Percentiles rank a stretch among this genome's conserved stretches.
Conservation (phyloP, 176 grass and related monocot species). For the Themeda triandra region DNA sequence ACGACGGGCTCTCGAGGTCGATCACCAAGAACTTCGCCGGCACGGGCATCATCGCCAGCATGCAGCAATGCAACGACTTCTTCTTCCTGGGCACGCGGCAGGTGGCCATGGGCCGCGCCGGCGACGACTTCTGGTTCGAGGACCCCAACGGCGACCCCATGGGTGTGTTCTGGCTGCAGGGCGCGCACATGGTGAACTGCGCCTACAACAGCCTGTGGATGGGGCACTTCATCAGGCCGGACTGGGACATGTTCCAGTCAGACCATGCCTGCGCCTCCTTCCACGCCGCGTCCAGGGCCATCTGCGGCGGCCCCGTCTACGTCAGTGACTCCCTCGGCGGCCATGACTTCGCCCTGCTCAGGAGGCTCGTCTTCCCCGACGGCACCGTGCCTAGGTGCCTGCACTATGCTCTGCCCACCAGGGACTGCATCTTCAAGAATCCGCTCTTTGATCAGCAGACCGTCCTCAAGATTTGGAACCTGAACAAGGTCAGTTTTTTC, state of each 20-base stretch:
- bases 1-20: conserved; percentile 41
- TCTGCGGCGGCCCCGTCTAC: conserved; percentile 46
- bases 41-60: conserved; percentile 72
- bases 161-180: conserved; percentile 65
- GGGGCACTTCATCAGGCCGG: conserved; percentile 64
- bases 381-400: conserved; percentile 57
- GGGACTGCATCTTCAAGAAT: conserved; percentile 69
- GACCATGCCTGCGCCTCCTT: conserved; percentile 50
- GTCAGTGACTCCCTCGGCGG: conserved; percentile 20
- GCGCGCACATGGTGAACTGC: conserved; percentile 73
- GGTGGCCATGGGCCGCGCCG: conserved; percentile 40
- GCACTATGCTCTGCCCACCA: conserved; percentile 62
- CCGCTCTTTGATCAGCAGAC: conserved; percentile 60
- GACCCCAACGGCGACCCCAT: conserved; percentile 67
- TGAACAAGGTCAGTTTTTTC: conserved; percentile 56
- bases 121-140: conserved; percentile 73
- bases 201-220: conserved; percentile 80
- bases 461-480: conserved; percentile 77
- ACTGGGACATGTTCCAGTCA: conserved; percentile 97
- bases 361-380: conserved; percentile 33
- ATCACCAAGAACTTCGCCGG: conserved; percentile 47
- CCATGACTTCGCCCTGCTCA: conserved; percentile 60
- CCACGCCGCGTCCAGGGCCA: conserved; percentile 62
- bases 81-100: conserved; percentile 56
- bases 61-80: conserved; percentile 87